phyloP scores from a whole-genome alignment of 345 rosid genomes.

The Erysimum cheiranthoides region DNA sequence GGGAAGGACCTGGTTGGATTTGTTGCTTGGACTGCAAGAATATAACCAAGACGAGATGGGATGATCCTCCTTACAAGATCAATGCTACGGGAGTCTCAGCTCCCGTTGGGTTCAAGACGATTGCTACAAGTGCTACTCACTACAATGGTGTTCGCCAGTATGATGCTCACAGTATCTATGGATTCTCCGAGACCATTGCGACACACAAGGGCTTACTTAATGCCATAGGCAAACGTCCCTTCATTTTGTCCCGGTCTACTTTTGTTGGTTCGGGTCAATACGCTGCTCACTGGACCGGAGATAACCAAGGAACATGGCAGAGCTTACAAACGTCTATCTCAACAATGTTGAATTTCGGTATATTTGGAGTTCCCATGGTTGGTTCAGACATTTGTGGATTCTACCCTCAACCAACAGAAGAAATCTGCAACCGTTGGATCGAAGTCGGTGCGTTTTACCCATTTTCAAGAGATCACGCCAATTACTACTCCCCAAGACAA shows the following conservation, averaged over 20 bases:
- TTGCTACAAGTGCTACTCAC: conserved; percentile 93
- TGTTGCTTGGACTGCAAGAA: conserved; percentile 99
- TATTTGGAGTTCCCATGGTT: conserved; percentile 96
- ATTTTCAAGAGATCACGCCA: conserved; percentile 94
- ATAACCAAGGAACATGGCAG: conserved; percentile 93
- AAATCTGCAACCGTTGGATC: conserved; percentile 98
- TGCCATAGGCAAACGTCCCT: conserved; percentile 87
- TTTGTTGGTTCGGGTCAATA: conserved; percentile 90
- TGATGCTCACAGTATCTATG: conserved; percentile 91
- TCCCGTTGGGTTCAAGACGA: conserved; percentile 89
- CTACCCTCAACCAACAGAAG: conserved; percentile 90
- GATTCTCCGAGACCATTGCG: conserved; percentile 87
- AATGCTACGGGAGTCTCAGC: conserved; percentile 78
- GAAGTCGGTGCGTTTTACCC: conserved; percentile 96
- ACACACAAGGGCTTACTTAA: conserved; percentile 79
- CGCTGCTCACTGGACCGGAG: conserved; percentile 98
- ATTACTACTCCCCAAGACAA: conserved; percentile 89
- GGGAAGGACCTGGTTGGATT: conserved; percentile 89
- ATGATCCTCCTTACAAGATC: conserved; percentile 95
- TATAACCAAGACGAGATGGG: conserved; percentile 86
- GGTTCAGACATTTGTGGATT: conserved; percentile 97
- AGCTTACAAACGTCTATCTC: conserved; percentile 86
- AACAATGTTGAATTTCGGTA: conserved; percentile 87
- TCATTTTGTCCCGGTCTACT: conserved; percentile 84
- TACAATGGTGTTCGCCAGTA: conserved; percentile 90